Conservation (phyloP, 202 grass and related monocot genomes). For the Zizania palustris region DNA sequence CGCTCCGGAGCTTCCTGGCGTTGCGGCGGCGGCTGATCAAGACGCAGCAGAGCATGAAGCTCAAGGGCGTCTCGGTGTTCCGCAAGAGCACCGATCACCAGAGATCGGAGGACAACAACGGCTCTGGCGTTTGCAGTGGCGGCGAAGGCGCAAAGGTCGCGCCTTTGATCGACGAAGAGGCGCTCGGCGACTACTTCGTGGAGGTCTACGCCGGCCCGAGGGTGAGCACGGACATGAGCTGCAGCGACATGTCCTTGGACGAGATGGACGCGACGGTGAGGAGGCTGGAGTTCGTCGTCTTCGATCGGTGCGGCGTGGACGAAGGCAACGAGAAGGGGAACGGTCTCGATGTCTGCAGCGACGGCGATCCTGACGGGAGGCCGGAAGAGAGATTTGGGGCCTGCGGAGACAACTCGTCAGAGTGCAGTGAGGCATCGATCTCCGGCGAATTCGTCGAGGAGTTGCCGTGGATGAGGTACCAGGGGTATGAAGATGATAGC, state of each 20-base stretch:
- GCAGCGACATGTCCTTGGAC: slow-evolving; percentile 79
- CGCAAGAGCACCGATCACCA: slow-evolving; percentile 36
- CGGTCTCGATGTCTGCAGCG: slow-evolving; percentile 1
- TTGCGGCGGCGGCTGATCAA: slow-evolving; percentile 75
- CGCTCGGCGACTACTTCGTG: slow-evolving; percentile 73
- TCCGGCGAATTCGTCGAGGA: slow-evolving; percentile 50
- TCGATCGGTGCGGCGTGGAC: slow-evolving; percentile 52
- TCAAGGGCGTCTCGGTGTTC: slow-evolving; percentile 75
- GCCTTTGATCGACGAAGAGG: slow-evolving; percentile 73
- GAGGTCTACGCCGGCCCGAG: slow-evolving; percentile 71
- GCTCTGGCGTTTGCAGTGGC: neutral
- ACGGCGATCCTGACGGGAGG: slow-evolving; percentile 19
- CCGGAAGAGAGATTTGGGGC: slow-evolving; percentile 38
- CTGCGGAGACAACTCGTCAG: slow-evolving; percentile 52
- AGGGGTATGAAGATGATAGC: slow-evolving; percentile 48
- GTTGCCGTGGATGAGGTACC: slow-evolving; percentile 53
- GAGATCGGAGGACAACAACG: slow-evolving; percentile 30
- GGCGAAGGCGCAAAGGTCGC: slow-evolving; percentile 42
- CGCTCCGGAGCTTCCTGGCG: slow-evolving; percentile 83
- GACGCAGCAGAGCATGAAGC: slow-evolving; percentile 92
- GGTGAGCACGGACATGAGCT: slow-evolving; percentile 61
- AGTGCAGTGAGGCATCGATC: slow-evolving; percentile 40
- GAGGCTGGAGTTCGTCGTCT: slow-evolving; percentile 60
- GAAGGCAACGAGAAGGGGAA: slow-evolving; percentile 28
- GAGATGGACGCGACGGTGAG: slow-evolving; percentile 68